Evolutionary conservation across 371 early-diverging fungal species (phyloP).

Genomic region (Chytridium lagenaria): DNA sequence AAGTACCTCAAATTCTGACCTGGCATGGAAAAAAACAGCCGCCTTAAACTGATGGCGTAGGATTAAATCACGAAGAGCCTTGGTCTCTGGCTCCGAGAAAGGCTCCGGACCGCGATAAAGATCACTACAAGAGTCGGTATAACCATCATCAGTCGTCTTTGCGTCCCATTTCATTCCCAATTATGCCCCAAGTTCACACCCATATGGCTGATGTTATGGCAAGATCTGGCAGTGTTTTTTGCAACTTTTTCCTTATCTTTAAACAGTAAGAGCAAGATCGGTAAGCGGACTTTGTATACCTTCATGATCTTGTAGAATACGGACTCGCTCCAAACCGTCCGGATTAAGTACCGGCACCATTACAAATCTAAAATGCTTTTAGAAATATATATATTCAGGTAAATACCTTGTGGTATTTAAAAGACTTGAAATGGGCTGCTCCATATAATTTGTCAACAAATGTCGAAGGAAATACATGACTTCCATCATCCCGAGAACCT

Average conservation of each 20-base stretch:
- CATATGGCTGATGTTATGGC: slow-evolving; percentile 15
- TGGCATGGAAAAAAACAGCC: slow-evolving; percentile 39
- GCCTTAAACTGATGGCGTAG: slow-evolving; percentile 30
- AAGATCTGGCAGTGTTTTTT: slow-evolving; percentile 24
- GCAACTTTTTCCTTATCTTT: slow-evolving; percentile 24
- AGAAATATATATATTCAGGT: background rate
- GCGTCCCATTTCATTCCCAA: slow-evolving; percentile 44
- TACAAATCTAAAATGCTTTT: background rate
- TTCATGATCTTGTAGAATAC: background rate
- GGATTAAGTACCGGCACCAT: slow-evolving; percentile 40
- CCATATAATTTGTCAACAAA: background rate
- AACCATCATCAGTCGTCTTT: slow-evolving; percentile 18
- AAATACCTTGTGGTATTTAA: background rate
- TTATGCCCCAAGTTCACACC: slow-evolving; percentile 49
- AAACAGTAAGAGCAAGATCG: background rate
- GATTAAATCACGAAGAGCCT: slow-evolving; percentile 36
- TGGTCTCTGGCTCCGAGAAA: slow-evolving; percentile 49
- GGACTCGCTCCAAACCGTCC: slow-evolving; percentile 36
- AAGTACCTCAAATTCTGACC: slow-evolving; percentile 13
- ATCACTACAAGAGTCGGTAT: slow-evolving; percentile 35
- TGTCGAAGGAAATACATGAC: slow-evolving; percentile 12
- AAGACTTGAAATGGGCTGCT: background rate
- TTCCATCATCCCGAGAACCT: slow-evolving; percentile 25
- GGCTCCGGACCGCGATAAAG: slow-evolving; percentile 44
- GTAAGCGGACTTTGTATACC: background rate